Conservation (phyloP, 192 early-diverging fungal genomes). For the Phlyctochytrium bullatum region DNA sequence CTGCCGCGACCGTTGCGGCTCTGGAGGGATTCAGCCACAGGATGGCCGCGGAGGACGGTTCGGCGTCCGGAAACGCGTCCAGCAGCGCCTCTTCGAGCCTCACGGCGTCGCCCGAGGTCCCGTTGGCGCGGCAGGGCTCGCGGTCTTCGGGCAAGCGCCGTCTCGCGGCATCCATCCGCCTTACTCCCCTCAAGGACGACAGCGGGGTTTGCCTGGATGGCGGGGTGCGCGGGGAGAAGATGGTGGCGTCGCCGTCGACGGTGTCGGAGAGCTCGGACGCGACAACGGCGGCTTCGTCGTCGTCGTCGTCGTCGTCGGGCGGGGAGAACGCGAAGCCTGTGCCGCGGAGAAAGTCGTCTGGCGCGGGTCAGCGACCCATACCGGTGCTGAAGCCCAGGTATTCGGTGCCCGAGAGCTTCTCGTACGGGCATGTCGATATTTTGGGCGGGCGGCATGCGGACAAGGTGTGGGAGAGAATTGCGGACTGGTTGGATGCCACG, state of each 20-base stretch:
- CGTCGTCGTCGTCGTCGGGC: not conserved
- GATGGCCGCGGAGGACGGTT: no score
- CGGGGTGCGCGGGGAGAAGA: not conserved
- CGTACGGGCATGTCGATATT: conserved; percentile 44
- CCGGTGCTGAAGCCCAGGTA: conserved; percentile 10
- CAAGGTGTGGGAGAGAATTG: conserved; percentile 39
- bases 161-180: not conserved
- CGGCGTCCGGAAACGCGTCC: not conserved
- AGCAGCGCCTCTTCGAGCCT: not conserved
- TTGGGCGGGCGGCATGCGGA: conserved; percentile 43
- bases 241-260: not conserved
- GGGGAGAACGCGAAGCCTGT: not conserved
- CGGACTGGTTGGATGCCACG: conserved; percentile 44
- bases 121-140: not conserved
- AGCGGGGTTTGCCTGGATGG: not conserved
- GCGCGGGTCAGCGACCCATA: not conserved
- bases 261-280: not conserved
- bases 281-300: not conserved
- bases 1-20: not conserved
- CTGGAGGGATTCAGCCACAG: no score
- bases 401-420: conserved; percentile 22
- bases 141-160: not conserved
- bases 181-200: not conserved
- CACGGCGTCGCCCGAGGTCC: not conserved
- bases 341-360: not conserved